Base-by-base conservation (phyloP, 306 rosid genomes). In the Styphnolobium japonicum region DNA sequence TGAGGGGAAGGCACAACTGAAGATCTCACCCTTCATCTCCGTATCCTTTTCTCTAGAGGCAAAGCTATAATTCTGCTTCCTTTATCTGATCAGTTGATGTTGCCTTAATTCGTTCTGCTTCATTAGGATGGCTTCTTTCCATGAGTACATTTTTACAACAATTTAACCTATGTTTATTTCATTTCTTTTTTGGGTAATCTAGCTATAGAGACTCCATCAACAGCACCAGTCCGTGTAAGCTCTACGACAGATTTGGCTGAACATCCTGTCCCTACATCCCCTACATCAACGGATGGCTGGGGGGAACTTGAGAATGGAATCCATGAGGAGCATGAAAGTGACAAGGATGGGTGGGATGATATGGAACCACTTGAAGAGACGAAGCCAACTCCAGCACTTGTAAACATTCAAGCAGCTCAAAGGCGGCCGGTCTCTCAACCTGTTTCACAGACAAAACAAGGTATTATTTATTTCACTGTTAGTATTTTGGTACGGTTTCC, bases 281-380 rank as follows among this genome's bases (percentile, higher is more conserved):
- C 99, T 23, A 89, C 98, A 10, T 96, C 98, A 43, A 93, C 96
- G 10, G 99, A 96, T 79, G 98, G 99, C 40, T 96, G 99, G 98
- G 99, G 99, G 60, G 98, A 96, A 61, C 86, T 93, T 70, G 99
- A 96, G 79, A 96, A 93, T 85, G 98, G 92, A 84, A 78, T 91
- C 9, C 66, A 78, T 4, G 94, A 90, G 36, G 96, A 82, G 73
- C 81, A 60, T 72, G 99, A 83, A 73, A 86, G 42, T 83, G 98
- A 96, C 58, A 96, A 89, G 86, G 98, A 90, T 83, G 99, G 97
- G 42, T 93, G 98, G 98, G 99, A 91, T 79, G 97, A 93, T 83
- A 82, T 96, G 62, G 97, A 91, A 71, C 92, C 99, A 71, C 96
- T 96, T 5, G 97, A 91, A 73, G 98, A 91, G 81, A 81, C 82